Evolutionary conservation across 2,329 filamentous ascomycete genomes (phyloP), one percentile per base, ranked within the genome.

Genomic region (Penicillium decumbens): DNA sequence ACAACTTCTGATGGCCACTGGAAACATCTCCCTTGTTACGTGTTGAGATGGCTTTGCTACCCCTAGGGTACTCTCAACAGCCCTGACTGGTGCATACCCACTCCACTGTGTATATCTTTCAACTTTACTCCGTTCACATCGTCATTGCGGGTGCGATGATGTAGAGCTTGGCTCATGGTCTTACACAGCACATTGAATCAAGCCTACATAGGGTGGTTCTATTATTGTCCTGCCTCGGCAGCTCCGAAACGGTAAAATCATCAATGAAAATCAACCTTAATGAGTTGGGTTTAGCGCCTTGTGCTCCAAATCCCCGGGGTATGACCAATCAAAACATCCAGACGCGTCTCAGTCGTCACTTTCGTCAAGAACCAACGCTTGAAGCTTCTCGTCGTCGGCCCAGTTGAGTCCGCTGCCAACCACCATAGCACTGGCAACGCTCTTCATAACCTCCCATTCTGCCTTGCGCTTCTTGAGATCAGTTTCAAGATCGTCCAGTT

Each of bases 371-470:
- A 95, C 88, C 53, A 92, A 76, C 43, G 82, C 80, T 50, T 80
- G 77, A 53, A 95, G 72, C 51, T 75, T 77, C 44, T 83, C 78
- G 68, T 95, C 83, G 35, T 79, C 75, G 10, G 82, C 83, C 89
- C 89, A 95, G 63, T 95, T 84, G 46, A 93, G 76, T 41, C 89
- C 89, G 67, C 89, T 95, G 3, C 87, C 88, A 4, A 83, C 87
- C 41, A 95, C 80, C 47, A 90, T 79, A 15, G 86, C 88, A 62
- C 86, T 87, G n/a, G 87, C 79, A 37, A 89, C 81, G 23, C 82
- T 87, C 72, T 92, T 93, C 68, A 92, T 80, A 18, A 85, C 82
- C 61, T 82, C 82, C 83, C 84, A 89, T 62, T 80, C 79, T 57
- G 83, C 81, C 53, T 80, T 80, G 65, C 82, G 85, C 20, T 74